Base-by-base conservation (phyloP, 164 flowering plant genomes). In the Tetrastigma voinierianum region DNA sequence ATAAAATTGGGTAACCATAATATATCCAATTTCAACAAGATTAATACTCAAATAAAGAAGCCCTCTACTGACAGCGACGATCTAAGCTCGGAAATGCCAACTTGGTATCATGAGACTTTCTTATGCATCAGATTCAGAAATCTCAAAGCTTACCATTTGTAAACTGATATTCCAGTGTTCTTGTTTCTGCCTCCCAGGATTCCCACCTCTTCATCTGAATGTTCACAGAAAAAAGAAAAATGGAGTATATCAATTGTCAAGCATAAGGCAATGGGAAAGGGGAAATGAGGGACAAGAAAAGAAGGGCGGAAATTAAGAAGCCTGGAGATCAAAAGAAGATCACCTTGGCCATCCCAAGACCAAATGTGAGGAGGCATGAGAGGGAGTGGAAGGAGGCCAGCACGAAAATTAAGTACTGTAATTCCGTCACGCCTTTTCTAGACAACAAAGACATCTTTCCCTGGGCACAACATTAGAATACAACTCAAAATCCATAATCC, bases 321-420 rank as follows among this genome's bases (percentile, higher is more conserved):
- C 17, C n/a, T 17, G 4, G 18, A 17, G 11, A 40, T 25, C 3
- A 12, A n/a, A 24, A 46, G 59, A 54, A 57, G 59, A 52, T 48
- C 75, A 86, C 92, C 87, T 84, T 87, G 32, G 82, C 83, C 76
- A 75, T 76, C n/a, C 90, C 90, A 51, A 87, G 83, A 54, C 74
- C 59, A 70, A 84, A 87, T 1, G 85, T 87, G 67, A 87, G 80
- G 54, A 84, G 40, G 48, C 76, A 75, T 1, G 85, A 82, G 12
- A 82, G 54, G 61, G 78, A 78, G 64, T 85, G 88, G 69, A 79
- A 80, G 52, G 76, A 60, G 16, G 88, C 88, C 64, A 87, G 59
- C 46, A 68, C 78, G 70, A 85, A 84, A 5, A 87, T 85, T 25
- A 87, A 69, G 63, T 60, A 61, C 59, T 85, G 87, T 1, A 87